Percentiles rank a stretch among this genome's conserved stretches.
phyloP scores from a whole-genome alignment of 305 asterid species.

The Caryopteris hybrid region DNA sequence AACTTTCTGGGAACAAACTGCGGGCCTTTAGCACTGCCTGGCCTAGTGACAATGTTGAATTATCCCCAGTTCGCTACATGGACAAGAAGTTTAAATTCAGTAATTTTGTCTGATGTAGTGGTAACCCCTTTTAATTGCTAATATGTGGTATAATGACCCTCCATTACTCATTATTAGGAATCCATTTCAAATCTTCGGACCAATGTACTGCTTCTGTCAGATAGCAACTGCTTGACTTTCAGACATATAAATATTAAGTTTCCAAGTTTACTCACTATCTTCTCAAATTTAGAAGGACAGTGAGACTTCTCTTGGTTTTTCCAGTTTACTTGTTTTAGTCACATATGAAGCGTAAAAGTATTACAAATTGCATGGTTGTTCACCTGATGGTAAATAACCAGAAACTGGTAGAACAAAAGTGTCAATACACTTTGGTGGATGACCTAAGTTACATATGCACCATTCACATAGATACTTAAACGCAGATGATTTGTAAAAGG shows the following conservation, averaged over 20 bases:
- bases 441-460: background rate
- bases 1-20: conserved; percentile 71
- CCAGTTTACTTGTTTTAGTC: background rate
- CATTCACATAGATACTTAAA: background rate
- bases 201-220: background rate
- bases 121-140: background rate
- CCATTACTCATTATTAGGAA: background rate
- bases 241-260: background rate
- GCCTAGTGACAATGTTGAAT: conserved; percentile 60
- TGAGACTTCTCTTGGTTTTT: background rate
- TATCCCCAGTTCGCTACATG: conserved; percentile 58
- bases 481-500: background rate
- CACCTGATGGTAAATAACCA: background rate
- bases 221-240: background rate
- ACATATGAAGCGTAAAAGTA: background rate
- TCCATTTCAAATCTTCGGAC: background rate
- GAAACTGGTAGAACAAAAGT: background rate
- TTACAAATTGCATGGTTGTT: background rate
- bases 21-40: conserved; percentile 78
- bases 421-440: background rate
- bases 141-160: background rate
- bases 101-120: background rate
- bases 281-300: background rate
- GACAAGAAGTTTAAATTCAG: conserved; percentile 23
- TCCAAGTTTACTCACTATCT: background rate